These are phyloP conservation scores for Effrenium voratum DNA, from an alignment of 73 alveolate genomes.

Conservation along the genomic window DNA sequence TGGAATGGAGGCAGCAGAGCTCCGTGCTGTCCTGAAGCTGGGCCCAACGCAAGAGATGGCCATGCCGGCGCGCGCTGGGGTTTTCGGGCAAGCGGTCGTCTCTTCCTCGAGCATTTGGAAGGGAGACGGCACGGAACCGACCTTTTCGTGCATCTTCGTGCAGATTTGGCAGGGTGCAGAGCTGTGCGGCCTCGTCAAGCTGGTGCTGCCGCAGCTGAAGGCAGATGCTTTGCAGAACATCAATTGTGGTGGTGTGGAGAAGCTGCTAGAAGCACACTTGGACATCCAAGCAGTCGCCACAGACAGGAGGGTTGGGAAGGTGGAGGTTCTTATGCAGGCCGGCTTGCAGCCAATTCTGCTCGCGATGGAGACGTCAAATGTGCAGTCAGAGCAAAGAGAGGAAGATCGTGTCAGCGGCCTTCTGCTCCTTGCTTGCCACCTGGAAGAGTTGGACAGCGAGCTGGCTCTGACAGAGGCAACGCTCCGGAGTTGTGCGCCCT, in stretches of 20 bases:
- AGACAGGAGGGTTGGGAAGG: conserved; percentile 40
- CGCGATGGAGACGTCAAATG: not conserved
- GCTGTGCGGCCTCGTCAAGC: conserved; percentile 75
- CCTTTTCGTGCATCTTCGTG: conserved; percentile 48
- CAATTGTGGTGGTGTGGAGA: not conserved
- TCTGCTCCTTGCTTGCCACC: conserved; percentile 1
- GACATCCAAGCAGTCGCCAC: conserved; percentile 51
- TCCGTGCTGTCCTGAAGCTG: conserved; percentile 55
- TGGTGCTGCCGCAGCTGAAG: conserved; percentile 3
- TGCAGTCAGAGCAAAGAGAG: not conserved
- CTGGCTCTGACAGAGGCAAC: not conserved
- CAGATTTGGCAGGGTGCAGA: conserved; percentile 78
- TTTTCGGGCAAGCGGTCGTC: conserved; percentile 13
- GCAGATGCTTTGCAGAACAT: not conserved
- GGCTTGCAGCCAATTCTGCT: conserved; percentile 33
- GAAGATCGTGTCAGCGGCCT: conserved; percentile 11
- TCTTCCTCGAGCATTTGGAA: conserved; percentile 47
- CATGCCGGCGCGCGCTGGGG: conserved; percentile 26
- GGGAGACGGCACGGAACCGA: conserved; percentile 24
- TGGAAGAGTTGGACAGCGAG: not conserved
- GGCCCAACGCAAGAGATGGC: conserved; percentile 64
- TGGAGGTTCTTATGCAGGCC: conserved; percentile 24
- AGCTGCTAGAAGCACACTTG: conserved; percentile 35
- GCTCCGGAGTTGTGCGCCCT: conserved; percentile 11
- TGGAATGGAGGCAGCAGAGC: not conserved